Evolutionary conservation across 129 eudicot species (phyloP).

Genomic region (Glebionis coronaria): DNA sequence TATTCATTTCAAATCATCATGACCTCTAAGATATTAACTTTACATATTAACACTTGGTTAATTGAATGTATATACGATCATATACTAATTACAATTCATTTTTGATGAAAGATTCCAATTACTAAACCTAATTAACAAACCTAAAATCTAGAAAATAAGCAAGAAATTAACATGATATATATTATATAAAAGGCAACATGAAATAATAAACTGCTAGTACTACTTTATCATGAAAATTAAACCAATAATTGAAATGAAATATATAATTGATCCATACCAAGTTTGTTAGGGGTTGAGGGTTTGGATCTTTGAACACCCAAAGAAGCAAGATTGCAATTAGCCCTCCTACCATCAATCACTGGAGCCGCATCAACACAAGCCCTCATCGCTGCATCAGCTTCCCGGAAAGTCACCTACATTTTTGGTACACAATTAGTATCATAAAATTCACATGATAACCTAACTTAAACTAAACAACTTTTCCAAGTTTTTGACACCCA

Average conservation of each 20-base stretch:
- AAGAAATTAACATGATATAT: not conserved
- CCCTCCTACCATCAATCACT: constrained; percentile 93
- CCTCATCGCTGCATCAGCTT: constrained; percentile 91
- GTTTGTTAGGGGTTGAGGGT: constrained; percentile 84
- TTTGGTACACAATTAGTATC: constrained; percentile 1
- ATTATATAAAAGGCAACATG: constrained; percentile 6
- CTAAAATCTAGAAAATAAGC: not conserved
- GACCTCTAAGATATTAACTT: constrained; percentile 16
- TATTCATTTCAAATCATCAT: constrained; percentile 24
- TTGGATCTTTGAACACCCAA: constrained; percentile 97
- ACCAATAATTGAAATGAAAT: constrained; percentile 5
- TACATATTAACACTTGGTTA: not conserved
- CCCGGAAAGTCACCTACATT: constrained; percentile 85
- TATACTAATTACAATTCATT: not conserved
- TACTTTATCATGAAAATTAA: not conserved
- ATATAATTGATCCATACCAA: constrained; percentile 45
- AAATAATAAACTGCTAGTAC: constrained; percentile 7
- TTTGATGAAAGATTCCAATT: constrained; percentile 8
- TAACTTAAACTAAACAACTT: not conserved
- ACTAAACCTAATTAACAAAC: constrained; percentile 13
- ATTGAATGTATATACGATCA: constrained; percentile 14
- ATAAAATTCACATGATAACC: constrained; percentile 1
- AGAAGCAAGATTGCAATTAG: constrained; percentile 95
- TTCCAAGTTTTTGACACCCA: constrained; percentile 18
- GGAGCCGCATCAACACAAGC: constrained; percentile 93